Evolutionary conservation across 2,329 filamentous ascomycete genomes (phyloP), one percentile per base, ranked within the genome.

Genomic region (Paraconiothyrium brasiliense): DNA sequence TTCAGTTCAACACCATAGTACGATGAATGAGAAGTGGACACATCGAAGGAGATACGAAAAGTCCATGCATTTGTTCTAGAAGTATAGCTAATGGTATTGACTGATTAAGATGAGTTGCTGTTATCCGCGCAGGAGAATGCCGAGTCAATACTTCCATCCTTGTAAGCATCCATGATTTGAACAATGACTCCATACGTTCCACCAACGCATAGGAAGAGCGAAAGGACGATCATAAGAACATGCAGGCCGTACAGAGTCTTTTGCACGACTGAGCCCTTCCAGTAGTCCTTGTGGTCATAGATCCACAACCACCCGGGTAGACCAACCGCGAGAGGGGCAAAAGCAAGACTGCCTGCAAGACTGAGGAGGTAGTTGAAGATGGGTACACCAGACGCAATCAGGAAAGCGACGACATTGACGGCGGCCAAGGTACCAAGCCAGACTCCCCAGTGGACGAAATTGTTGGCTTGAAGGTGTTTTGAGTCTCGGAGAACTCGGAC

Each of bases 291-390:
- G 61, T 85, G 80, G 58, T 85, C 84, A 65, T 84, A 80, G 3
- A 86, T 65, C 84, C 84, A 87, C 3, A 86, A 63, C 76, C 78
- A 83, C 0, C 81, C 84, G 0, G 83, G 84, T 4, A 86, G 68
- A 0, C 75, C 76, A 20, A 86, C 77, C 1, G 81, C 82, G 50
- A 87, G 62, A 0, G 84, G 84, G 34, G 84, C 83, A 65, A 85
- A 86, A 46, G 82, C 84, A 13, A 86, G 59, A 30, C 79, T 80
- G 3, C 84, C 84, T 2, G 83, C 81, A 11, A 86, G 67, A 2
- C 82, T 81, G 20, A 86, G 65, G 22, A 86, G 66, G 66, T 82
- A 85, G 61, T 84, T 84, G 76, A 87, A 86, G 56, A 86, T 84
- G 0, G 85, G 85, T 35, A 87, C 84, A 0, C 82, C 83, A n/a